phyloP scores from a whole-genome alignment of 495 filamentous ascomycete genomes.

The Tuber melanosporum region DNA sequence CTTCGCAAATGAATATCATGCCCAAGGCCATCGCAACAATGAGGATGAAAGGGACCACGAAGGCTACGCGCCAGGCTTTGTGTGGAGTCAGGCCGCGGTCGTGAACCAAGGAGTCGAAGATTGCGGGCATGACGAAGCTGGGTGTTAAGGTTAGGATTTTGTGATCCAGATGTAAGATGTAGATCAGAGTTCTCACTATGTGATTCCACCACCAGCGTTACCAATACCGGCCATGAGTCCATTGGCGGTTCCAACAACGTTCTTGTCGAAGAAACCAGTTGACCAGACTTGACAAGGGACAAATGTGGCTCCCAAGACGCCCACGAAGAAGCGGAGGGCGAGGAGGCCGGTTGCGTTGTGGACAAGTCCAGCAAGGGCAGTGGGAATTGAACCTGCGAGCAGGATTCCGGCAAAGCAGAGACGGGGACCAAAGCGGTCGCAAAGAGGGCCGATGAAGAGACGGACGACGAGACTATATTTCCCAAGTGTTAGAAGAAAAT shows the following conservation, averaged over 20 bases:
- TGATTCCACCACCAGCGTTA: conserved; percentile 83
- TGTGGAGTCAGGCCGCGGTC: conserved; percentile 54
- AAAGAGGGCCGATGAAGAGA: conserved; percentile 72
- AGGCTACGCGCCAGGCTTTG: conserved; percentile 76
- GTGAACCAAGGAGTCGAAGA: conserved; percentile 71
- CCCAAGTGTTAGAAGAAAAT: background rate
- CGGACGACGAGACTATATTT: conserved; percentile 64
- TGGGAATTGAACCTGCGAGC: conserved; percentile 70
- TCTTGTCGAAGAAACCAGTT: conserved; percentile 94
- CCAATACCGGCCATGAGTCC: conserved; percentile 79
- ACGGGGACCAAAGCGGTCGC: conserved; percentile 78
- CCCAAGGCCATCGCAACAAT: conserved; percentile 58
- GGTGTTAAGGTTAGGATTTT: conserved; percentile 32
- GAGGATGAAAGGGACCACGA: conserved; percentile 75
- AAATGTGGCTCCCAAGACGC: conserved; percentile 83
- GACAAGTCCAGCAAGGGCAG: conserved; percentile 73
- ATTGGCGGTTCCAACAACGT: conserved; percentile 85
- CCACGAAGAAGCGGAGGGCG: conserved; percentile 81
- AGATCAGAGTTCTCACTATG: conserved; percentile 47
- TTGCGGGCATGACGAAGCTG: conserved; percentile 89
- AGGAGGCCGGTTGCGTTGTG: conserved; percentile 64
- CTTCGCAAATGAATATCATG: conserved; percentile 70
- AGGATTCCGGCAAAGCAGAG: conserved; percentile 68
- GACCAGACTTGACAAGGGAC: conserved; percentile 97
- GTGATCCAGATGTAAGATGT: background rate